phyloP scores from a whole-genome alignment of 1,284 basidiomycete genomes.

The Grifola frondosa region DNA sequence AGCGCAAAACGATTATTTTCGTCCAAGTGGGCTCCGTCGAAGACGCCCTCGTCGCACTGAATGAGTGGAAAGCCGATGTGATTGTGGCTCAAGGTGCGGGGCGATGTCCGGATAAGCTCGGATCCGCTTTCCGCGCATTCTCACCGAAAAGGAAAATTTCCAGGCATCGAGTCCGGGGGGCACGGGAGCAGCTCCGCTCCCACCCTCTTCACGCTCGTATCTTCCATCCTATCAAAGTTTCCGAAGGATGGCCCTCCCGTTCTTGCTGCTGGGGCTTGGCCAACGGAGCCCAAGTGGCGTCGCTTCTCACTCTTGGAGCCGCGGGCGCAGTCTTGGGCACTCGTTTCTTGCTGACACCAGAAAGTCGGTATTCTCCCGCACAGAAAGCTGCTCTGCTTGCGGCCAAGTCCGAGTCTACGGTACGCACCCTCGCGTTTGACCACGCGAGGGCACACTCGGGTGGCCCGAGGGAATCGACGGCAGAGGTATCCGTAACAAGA shows the following conservation, averaged over 20 bases:
- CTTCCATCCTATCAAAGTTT: constrained; percentile 49
- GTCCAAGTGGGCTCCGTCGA: constrained; percentile 58
- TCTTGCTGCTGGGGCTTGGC: constrained; percentile 59
- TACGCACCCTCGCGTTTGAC: constrained; percentile 70
- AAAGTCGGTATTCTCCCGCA: constrained; percentile 55
- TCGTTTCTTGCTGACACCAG: constrained; percentile 67
- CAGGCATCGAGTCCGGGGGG: constrained; percentile 75
- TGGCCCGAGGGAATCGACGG: constrained; percentile 74
- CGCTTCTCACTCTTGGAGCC: constrained; percentile 63
- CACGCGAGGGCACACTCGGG: constrained; percentile 53
- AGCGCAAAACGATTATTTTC: constrained; percentile 55
- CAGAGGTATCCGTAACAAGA: constrained; percentile 54
- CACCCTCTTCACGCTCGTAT: constrained; percentile 57
- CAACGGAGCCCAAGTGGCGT: constrained; percentile 61
- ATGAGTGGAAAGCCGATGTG: constrained; percentile 66
- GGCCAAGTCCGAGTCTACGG: constrained; percentile 49
- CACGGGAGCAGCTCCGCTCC: constrained; percentile 60
- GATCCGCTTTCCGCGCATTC: constrained; percentile 4
- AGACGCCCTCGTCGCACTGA: constrained; percentile 54
- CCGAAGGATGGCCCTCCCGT: constrained; percentile 48
- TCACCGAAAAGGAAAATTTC: constrained; percentile 8
- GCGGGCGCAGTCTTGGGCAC: constrained; percentile 70
- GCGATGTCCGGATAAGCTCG: constrained; percentile 6
- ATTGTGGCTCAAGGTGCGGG: constrained; percentile 72
- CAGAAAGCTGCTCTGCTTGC: constrained; percentile 57